Evolutionary conservation across 441 rosid species (phyloP), one percentile per base, ranked within the genome.

Genomic region (Populus hybrid): DNA sequence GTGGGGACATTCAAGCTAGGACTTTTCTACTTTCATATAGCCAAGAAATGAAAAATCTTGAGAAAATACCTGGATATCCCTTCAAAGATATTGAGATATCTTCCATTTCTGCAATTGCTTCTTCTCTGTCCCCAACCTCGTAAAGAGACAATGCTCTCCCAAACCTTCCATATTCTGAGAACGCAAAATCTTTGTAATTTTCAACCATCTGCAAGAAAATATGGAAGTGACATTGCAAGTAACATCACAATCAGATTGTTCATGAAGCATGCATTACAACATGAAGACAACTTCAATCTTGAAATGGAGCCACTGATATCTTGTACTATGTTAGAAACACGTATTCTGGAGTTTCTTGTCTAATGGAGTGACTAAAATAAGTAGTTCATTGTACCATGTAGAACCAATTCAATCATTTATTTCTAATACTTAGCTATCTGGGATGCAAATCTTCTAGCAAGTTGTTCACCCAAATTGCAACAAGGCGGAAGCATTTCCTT

Each of bases 61-160:
- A 26, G 9, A 33, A 65, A 9, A n/a, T 80, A 86, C 91, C 90
- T 50, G 91, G 91, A 78, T 88, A 89, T 71, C 91, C 91, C 85
- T 86, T 90, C 76, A 90, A 83, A 71, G 90, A 82, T 66, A 88
- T 76, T 20, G 93, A 88, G 79, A 90, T 88, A 79, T 88, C 90
- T 79, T 90, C 93, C 93, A 88, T 88, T 82, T 84, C 90, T 21
- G 87, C 85, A 64, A 87, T 88, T 7, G 90, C 91, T 80, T 88
- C 86, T 68, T 87, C 90, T 76, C 88, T 82, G 69, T 90, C 86
- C 4, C 91, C 91, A 65, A 88, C 86, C 76, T 90, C 89, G 69
- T 88, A 90, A 53, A 90, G 82, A 0, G 84, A 88, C 77, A 87
- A 78, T 3, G 91, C 93, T 82, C 90, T 84, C 23, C 93, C 91